phyloP scores from a whole-genome alignment of 2,329 filamentous ascomycete genomes.

The Paraphaeosphaeria sporulosa region DNA sequence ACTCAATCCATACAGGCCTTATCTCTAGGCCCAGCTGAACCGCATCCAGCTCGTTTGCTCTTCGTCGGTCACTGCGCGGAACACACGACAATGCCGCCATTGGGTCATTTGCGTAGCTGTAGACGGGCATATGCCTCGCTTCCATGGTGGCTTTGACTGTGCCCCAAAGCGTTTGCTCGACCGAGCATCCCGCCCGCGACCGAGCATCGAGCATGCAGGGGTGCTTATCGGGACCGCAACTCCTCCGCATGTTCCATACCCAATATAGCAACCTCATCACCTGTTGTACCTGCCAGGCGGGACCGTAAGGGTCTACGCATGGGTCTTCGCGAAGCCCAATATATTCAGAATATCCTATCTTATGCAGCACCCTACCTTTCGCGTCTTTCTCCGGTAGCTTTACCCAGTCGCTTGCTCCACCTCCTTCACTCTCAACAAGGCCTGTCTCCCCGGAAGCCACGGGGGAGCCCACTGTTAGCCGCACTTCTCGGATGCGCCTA shows the following conservation, averaged over 20 bases:
- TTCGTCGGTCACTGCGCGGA: conserved; percentile 11
- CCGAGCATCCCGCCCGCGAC: conserved; percentile 23
- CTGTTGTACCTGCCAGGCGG: conserved; percentile 31
- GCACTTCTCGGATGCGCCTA: conserved; percentile 20
- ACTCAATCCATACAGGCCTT: conserved; percentile 25
- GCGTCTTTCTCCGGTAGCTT: conserved; percentile 11
- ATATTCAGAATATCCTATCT: conserved; percentile 32
- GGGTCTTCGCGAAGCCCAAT: conserved; percentile 35
- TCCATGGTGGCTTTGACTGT: conserved; percentile 31
- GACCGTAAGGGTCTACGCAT: conserved; percentile 35
- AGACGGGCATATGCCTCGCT: conserved; percentile 22
- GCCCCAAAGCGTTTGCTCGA: conserved; percentile 27
- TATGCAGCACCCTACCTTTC: conserved; percentile 18
- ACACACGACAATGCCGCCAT: conserved; percentile 19
- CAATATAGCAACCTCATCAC: conserved; percentile 32
- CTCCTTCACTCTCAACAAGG: conserved; percentile 3
- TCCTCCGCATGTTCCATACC: conserved; percentile 29
- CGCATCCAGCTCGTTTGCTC: conserved; percentile 20
- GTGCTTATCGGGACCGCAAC: conserved; percentile 44
- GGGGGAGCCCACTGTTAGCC: conserved; percentile 21
- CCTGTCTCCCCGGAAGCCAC: conserved; percentile 14
- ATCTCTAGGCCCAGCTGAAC: conserved; percentile 22
- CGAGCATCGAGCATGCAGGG: conserved; percentile 25
- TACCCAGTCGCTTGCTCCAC: conserved; percentile 6
- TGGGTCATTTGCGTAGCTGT: conserved; percentile 20